Conservation (phyloP, 163 green algal species). For the Chlamydomonas reinhardtii region DNA sequence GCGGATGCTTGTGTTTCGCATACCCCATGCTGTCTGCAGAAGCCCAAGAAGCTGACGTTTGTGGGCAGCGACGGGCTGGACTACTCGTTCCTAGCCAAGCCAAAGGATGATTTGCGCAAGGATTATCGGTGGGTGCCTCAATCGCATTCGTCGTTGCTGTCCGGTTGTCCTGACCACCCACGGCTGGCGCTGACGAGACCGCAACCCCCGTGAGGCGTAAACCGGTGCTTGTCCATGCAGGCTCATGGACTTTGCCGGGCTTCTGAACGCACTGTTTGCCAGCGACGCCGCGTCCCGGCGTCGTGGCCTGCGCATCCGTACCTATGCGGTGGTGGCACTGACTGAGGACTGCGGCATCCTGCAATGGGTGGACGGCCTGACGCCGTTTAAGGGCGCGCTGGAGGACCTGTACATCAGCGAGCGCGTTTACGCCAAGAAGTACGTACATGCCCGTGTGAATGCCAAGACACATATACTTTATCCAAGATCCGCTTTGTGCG, state of each 20-base stretch:
- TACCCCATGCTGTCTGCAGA: no score
- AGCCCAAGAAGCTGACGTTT: constrained; percentile 93
- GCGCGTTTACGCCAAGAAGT: constrained; percentile 6
- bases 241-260: constrained; percentile 95
- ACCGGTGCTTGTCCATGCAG: constrained; percentile 52
- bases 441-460: neutral
- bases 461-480: no score
- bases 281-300: constrained; percentile 72
- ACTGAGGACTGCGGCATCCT: constrained; percentile 96
- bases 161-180: neutral
- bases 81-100: constrained; percentile 94
- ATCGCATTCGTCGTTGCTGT: no score
- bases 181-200: no score
- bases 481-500: no score
- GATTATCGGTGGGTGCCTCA: constrained; percentile 20
- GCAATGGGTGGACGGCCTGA: constrained; percentile 46
- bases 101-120: constrained; percentile 97
- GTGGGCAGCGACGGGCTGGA: constrained; percentile 82
- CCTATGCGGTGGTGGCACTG: constrained; percentile 92
- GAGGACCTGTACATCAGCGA: constrained; percentile 75
- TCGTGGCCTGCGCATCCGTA: constrained; percentile 79
- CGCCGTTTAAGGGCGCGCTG: constrained; percentile 41
- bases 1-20: no score
- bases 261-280: constrained; percentile 92
- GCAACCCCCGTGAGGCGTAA: neutral